A percentile compares a stretch with the other conserved stretches of the same genome.
phyloP scores from a whole-genome alignment of 1,284 basidiomycete species.

The Phellopilus nigrolimitatus region DNA sequence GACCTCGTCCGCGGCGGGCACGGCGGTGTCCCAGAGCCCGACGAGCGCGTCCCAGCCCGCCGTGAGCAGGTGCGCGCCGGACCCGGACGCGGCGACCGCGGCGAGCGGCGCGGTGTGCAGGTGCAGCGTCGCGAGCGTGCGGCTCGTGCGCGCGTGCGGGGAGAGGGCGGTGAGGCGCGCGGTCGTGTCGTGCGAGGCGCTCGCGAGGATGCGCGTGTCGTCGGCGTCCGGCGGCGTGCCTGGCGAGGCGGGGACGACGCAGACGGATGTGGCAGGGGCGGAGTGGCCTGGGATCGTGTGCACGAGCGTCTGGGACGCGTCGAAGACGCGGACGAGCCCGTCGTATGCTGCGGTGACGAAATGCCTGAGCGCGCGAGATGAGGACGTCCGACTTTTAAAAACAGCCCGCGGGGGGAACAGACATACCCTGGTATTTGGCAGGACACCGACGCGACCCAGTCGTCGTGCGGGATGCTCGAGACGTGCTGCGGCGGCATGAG shows the following conservation, averaged over 20 bases:
- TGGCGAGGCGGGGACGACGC: conserved; percentile 43
- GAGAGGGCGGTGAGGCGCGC: conserved; percentile 57
- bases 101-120: conserved; percentile 75
- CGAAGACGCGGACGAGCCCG: conserved; percentile 69
- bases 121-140: conserved; percentile 57
- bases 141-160: conserved; percentile 29
- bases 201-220: conserved; percentile 59
- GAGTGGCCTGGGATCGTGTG: conserved; percentile 49
- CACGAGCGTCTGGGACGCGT: conserved; percentile 57
- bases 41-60: conserved; percentile 78
- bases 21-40: conserved; percentile 69
- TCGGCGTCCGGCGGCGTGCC: conserved; percentile 25
- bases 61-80: conserved; percentile 62
- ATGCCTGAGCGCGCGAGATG: conserved; percentile 45
- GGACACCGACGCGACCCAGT: conserved; percentile 89
- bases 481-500: conserved; percentile 86
- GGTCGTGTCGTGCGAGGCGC: conserved; percentile 80
- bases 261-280: conserved; percentile 72
- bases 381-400: conserved; percentile 5
- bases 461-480: conserved; percentile 81
- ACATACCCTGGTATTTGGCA: conserved; percentile 66
- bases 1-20: conserved; percentile 62
- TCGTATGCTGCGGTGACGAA: conserved; percentile 83
- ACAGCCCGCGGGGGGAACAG: neutral
- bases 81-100: conserved; percentile 50